Evolutionary conservation across 2,329 filamentous ascomycete genomes (phyloP), one percentile per base, ranked within the genome.

Genomic region (Scytalidium sp.): DNA sequence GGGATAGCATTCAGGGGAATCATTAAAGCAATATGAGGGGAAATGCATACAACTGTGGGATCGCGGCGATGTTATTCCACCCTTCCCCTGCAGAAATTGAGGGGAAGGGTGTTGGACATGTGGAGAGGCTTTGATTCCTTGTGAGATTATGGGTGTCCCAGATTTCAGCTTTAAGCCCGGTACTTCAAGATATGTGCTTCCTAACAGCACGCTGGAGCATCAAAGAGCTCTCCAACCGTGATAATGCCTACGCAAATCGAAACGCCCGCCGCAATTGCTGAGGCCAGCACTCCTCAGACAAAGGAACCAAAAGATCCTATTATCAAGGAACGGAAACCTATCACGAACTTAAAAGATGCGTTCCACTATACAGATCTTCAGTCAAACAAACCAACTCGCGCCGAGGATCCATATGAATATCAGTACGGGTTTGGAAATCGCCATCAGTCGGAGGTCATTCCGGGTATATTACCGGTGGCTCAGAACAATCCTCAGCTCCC

Each of bases 331-430:
- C 25, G 8, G 25, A 7, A 29, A 13, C 25, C 25, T 29, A 29
- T 29, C 25, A 29, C 8, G 25, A 13, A 29, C 25, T 13, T 29
- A 7, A 29, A 29, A 29, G 25, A 29, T 7, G 25, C 25, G 7
- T 29, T 29, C 25, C 25, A 29, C 25, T 29, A 29, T 29, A 29
- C 25, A 8, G 25, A 54, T 54, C 40, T 41, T 48, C 17, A 49
- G 23, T 39, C 46, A 17, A 49, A 44, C 7, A 45, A 40, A 29
- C 10, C 65, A 3, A 73, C 67, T 52, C 71, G 70, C 62, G 75
- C 62, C 62, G 80, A 77, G 51, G 75, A 78, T 57, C 75, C 75
- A 29, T 78, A 78, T 61, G 45, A 73, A 61, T 82, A 82, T 59
- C 75, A 79, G 71, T 62, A 71, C 13, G 79, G 78, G 20, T 81